phyloP scores from a whole-genome alignment of 139 green algal genomes.

The Trebouxia sp. region DNA sequence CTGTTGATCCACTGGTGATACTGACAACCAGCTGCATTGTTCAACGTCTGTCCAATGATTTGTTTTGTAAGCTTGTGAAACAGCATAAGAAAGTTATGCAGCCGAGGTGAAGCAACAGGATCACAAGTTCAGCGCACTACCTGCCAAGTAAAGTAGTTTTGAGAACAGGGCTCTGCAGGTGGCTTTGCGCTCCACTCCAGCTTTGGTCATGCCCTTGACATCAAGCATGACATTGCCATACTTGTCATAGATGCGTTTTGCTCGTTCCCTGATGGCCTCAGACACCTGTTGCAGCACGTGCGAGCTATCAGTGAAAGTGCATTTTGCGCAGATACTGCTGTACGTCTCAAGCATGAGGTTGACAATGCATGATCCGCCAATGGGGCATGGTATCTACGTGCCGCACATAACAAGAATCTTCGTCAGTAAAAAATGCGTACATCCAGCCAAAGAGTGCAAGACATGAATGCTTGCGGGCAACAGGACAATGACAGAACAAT shows the following conservation, averaged over 20 bases:
- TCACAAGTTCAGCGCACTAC: not conserved
- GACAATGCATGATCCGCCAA: too few species aligned
- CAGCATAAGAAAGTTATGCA: not conserved
- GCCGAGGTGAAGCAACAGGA: not conserved
- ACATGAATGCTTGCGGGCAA: too few species aligned
- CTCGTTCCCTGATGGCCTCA: slow-evolving; percentile 81
- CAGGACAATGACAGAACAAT: too few species aligned
- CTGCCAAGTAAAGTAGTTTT: slow-evolving; percentile 92
- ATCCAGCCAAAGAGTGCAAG: too few species aligned
- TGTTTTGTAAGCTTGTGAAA: not conserved
- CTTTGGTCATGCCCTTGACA: slow-evolving; percentile 66
- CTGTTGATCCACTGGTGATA: too few species aligned
- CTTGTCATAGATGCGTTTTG: slow-evolving; percentile 86
- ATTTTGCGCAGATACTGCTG: not conserved
- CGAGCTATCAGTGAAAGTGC: not conserved
- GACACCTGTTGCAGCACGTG: slow-evolving; percentile 50
- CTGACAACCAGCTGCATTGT: too few species aligned
- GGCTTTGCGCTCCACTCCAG: slow-evolving; percentile 85
- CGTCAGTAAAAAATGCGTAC: too few species aligned
- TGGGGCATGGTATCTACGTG: too few species aligned
- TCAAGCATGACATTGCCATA: slow-evolving; percentile 87
- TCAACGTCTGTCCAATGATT: not conserved
- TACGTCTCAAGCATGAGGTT: too few species aligned
- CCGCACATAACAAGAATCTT: too few species aligned
- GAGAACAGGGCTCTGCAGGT: slow-evolving; percentile 81